Base-by-base conservation (phyloP, 768 basidiomycete species). In the Clitopilus passeckerianus region DNA sequence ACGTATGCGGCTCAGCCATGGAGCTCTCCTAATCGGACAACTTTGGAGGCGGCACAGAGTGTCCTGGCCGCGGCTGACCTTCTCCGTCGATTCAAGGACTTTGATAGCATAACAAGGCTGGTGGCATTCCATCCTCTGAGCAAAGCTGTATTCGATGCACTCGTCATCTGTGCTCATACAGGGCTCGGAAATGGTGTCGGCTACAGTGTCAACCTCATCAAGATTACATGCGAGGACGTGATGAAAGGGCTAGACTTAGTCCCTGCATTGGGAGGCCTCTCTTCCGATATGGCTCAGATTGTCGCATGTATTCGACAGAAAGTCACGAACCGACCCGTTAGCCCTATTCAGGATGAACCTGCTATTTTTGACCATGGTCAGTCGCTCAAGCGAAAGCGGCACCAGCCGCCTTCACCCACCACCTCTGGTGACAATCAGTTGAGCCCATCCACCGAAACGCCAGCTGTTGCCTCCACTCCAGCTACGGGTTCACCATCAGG, bases 71-170 rank as follows among this genome's bases (percentile, higher is more conserved):
- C 86, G 0, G 74, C 77, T 41, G 74, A 74, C 58, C 62, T 75
- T 44, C 67, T 84, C 16, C 46, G 20, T 16, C 18, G 15, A 10
- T 50, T 22, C 46, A 50, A 50, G 5, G n/a, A 23, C n/a, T 20
- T 55, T 12, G 54, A 55, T 6, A 37, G 10, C 9, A 10, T 18
- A 24, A 33, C 54, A 23, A 5, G 10, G 16, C 79, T 85, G 65
- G 58, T 66, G 57, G 56, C 41, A 8, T 82, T 83, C 63, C 85
- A 87, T 66, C 78, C 86, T 2, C 80, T 88, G 54, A 78, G 80
- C 15, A 80, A 86, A 60, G 74, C 83, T 14, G 70, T 92, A 18
- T 84, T 88, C 64, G 87, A 89, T 62, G 85, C 91, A 0, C 80
- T 83, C 5, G 80, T 89, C 18, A 75, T 84, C 14, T 86, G 85